Percentiles rank a stretch among this genome's conserved stretches.
phyloP scores from a whole-genome alignment of 257 asterid species.

The Linaria vulgaris region DNA sequence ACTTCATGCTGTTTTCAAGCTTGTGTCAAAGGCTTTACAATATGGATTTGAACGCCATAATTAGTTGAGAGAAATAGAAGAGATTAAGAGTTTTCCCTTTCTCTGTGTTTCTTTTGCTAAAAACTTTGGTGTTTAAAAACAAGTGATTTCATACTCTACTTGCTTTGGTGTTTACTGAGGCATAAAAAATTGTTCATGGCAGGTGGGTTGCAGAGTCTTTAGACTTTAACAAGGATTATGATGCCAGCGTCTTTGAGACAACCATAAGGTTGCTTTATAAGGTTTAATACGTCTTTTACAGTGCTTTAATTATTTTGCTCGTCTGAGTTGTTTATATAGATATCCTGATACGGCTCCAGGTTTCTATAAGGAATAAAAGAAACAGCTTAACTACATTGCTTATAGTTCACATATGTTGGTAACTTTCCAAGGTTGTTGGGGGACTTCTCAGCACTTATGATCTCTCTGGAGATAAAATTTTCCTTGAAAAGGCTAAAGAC shows the following conservation, averaged over 20 bases:
- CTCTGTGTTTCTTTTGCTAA: too few relatives aligned
- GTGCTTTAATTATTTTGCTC: conserved; percentile 33
- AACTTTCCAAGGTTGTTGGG: conserved; percentile 88
- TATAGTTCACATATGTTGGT: conserved; percentile 33
- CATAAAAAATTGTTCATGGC: conserved; percentile 43
- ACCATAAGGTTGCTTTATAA: conserved; percentile 99
- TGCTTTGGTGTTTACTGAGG: conserved; percentile 22
- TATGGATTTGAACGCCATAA: too few relatives aligned
- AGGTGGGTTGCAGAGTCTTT: conserved; percentile 94
- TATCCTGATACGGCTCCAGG: conserved; percentile 16
- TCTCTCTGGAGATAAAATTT: conserved; percentile 88
- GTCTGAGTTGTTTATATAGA: conserved; percentile 19
- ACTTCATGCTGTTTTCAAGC: not conserved
- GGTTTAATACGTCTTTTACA: conserved; percentile 59
- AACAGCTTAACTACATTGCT: conserved; percentile 25
- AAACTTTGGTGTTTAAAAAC: too few relatives aligned
- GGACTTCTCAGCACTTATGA: conserved; percentile 97
- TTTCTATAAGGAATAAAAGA: conserved; percentile 17
- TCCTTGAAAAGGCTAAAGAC: conserved; percentile 94
- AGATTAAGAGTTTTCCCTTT: conserved; percentile 15
- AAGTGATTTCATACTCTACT: conserved; percentile 20
- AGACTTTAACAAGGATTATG: conserved; percentile 95
- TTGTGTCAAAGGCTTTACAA: too few relatives aligned
- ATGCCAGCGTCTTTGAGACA: conserved; percentile 99
- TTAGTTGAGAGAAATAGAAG: conserved; percentile 10